These are phyloP conservation scores for Neurospora terricola DNA, from an alignment of 495 filamentous ascomycete species.

Conservation along the genomic window DNA sequence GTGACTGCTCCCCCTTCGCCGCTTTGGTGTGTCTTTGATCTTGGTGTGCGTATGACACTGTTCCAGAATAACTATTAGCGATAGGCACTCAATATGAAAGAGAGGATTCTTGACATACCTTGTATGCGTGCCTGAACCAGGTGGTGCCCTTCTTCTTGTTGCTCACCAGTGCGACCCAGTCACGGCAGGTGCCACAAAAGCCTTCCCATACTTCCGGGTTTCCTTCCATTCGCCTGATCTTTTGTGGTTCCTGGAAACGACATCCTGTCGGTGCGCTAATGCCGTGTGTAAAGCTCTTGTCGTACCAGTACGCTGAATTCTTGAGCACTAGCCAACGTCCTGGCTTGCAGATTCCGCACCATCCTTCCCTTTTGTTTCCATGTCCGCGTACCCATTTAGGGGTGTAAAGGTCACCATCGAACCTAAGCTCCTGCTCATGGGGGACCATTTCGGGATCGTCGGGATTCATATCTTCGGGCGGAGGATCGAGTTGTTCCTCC, in stretches of 20 bases:
- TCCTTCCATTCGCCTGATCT: slow-evolving; percentile 65
- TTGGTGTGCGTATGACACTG: slow-evolving; percentile 70
- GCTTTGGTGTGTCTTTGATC: slow-evolving; percentile 61
- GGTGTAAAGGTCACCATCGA: slow-evolving; percentile 69
- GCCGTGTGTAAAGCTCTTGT: slow-evolving; percentile 73
- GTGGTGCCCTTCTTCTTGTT: slow-evolving; percentile 82
- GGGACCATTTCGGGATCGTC: slow-evolving; percentile 58
- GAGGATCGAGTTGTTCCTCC: slow-evolving; percentile 57
- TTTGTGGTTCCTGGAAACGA: slow-evolving; percentile 61
- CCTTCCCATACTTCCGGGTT: slow-evolving; percentile 77
- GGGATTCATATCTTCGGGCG: slow-evolving; percentile 66
- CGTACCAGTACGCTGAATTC: slow-evolving; percentile 81
- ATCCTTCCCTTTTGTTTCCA: slow-evolving; percentile 74
- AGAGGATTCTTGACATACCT: slow-evolving; percentile 39
- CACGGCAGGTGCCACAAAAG: slow-evolving; percentile 63
- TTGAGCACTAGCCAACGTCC: slow-evolving; percentile 74
- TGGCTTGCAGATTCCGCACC: slow-evolving; percentile 77
- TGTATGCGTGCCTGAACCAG: slow-evolving; percentile 78
- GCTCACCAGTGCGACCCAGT: slow-evolving; percentile 69
- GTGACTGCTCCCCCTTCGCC: slow-evolving; percentile 54
- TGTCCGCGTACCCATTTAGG: slow-evolving; percentile 69
- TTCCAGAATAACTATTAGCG: not conserved
- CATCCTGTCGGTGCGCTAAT: slow-evolving; percentile 68
- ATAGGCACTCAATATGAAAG: not conserved
- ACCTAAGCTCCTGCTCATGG: slow-evolving; percentile 68